phyloP scores from a whole-genome alignment of 2,329 filamentous ascomycete species.

The Magnaporthiopsis incrustans region DNA sequence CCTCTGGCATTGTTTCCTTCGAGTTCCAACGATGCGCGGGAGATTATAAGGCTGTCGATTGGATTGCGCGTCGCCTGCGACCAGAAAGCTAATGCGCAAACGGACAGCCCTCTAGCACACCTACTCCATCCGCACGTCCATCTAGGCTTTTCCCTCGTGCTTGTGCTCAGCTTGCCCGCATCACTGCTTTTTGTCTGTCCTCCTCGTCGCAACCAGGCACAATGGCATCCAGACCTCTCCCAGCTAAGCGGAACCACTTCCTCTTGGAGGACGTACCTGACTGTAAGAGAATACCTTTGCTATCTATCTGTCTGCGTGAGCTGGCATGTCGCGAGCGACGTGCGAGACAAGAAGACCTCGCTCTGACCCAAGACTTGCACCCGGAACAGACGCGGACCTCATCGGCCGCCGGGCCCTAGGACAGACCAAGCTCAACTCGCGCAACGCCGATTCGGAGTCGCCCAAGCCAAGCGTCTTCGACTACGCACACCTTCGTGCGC shows the following conservation, averaged over 20 bases:
- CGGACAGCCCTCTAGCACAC: neutral
- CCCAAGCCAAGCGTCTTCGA: constrained; percentile 79
- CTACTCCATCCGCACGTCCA: neutral
- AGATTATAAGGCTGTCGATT: neutral
- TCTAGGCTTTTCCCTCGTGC: neutral
- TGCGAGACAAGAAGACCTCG: no score
- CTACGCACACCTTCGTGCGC: constrained; percentile 90
- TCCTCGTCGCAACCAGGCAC: neutral
- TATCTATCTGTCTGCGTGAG: neutral
- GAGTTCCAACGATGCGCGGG: neutral
- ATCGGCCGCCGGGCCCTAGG: constrained; percentile 80
- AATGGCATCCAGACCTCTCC: constrained; percentile 23
- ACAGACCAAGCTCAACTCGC: constrained; percentile 82
- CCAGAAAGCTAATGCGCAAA: neutral
- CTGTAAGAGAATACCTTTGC: constrained; percentile 28
- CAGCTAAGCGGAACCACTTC: constrained; percentile 44
- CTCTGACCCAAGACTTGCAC: neutral
- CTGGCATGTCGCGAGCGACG: no score
- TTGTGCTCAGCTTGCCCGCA: neutral
- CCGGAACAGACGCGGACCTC: constrained; percentile 56
- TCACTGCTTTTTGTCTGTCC: neutral
- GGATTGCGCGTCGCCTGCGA: neutral
- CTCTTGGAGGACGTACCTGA: constrained; percentile 43
- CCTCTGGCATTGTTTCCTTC: neutral
- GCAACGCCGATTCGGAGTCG: constrained; percentile 66